phyloP scores from a whole-genome alignment of 106 monocot genomes.

The Dioscorea zingiberensis region DNA sequence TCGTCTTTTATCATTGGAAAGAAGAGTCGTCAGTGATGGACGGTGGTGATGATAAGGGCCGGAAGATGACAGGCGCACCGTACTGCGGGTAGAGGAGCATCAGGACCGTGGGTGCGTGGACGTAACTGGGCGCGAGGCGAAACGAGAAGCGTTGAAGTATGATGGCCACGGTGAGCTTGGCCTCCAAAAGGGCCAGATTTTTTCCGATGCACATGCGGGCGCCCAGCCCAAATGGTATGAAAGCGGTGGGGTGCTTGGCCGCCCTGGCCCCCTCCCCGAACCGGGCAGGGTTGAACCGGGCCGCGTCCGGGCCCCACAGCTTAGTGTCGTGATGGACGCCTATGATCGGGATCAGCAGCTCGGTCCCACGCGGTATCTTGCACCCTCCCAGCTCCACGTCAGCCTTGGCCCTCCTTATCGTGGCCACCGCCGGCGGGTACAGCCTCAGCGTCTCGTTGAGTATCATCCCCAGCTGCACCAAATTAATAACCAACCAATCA shows the following conservation, averaged over 20 bases:
- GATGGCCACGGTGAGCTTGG: conserved; percentile 55
- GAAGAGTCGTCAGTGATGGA: background rate
- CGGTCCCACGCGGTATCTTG: conserved; percentile 30
- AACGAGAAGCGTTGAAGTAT: conserved; percentile 61
- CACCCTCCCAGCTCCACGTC: conserved; percentile 52
- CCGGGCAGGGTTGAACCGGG: conserved; percentile 42
- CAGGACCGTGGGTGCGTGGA: conserved; percentile 63
- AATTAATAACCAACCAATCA: too few species aligned
- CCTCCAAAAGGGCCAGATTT: conserved; percentile 57
- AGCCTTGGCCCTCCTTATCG: conserved; percentile 28
- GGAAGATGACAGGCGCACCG: conserved; percentile 46
- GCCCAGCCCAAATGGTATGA: conserved; percentile 75
- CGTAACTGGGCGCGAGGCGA: conserved; percentile 41
- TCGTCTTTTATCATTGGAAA: too few species aligned
- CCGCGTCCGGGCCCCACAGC: conserved; percentile 45
- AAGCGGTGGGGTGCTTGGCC: conserved; percentile 22
- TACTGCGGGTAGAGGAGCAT: conserved; percentile 65
- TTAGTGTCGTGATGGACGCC: conserved; percentile 52
- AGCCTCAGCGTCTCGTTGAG: conserved; percentile 54
- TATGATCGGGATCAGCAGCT: conserved; percentile 47
- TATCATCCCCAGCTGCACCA: conserved; percentile 39
- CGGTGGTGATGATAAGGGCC: conserved; percentile 13
- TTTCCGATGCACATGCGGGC: conserved; percentile 81
- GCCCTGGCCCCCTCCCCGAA: conserved; percentile 22
- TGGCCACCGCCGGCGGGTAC: conserved; percentile 55